Conservation (phyloP, 2,329 filamentous ascomycete species). For the Ramularia endophylla region DNA sequence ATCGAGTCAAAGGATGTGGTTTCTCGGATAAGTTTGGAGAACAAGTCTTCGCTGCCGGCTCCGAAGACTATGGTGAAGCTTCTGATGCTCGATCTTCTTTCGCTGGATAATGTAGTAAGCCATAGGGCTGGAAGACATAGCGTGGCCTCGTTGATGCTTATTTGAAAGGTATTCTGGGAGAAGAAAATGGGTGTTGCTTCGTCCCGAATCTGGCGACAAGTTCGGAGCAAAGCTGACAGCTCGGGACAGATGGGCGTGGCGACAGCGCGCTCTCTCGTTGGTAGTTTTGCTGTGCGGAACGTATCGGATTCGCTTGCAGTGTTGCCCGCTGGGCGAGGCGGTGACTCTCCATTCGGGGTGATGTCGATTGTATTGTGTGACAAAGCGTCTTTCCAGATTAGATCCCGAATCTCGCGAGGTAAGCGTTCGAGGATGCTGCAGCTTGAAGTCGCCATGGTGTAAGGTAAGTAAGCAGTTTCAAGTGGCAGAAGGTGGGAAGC, state of each 20-base stretch:
- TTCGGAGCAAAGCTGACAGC: background rate
- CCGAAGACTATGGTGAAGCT: background rate
- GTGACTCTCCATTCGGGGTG: background rate
- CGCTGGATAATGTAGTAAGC: slow-evolving; percentile 4
- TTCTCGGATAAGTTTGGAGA: too few relatives aligned
- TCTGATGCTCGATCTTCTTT: slow-evolving; percentile 1
- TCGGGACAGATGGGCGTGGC: too few relatives aligned
- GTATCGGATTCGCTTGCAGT: background rate
- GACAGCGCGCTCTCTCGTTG: too few relatives aligned
- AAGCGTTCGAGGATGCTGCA: slow-evolving; percentile 9
- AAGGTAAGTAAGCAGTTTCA: too few relatives aligned
- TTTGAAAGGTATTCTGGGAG: slow-evolving; percentile 4
- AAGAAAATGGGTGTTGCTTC: slow-evolving; percentile 9
- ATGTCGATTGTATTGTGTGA: background rate
- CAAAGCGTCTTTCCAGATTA: slow-evolving; percentile 8
- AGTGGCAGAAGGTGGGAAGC: too few relatives aligned
- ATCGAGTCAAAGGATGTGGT: too few relatives aligned
- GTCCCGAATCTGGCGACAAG: slow-evolving; percentile 8
- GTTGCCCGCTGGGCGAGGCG: slow-evolving; percentile 3
- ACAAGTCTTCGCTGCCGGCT: background rate
- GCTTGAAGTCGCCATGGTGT: slow-evolving; percentile 1
- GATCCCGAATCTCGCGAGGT: slow-evolving; percentile 8
- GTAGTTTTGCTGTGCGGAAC: background rate
- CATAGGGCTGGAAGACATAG: slow-evolving; percentile 6
- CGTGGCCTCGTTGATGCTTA: slow-evolving; percentile 2